Evolutionary conservation across 148 eudicot species (phyloP).

Genomic region (Vaccinium darrowii): DNA sequence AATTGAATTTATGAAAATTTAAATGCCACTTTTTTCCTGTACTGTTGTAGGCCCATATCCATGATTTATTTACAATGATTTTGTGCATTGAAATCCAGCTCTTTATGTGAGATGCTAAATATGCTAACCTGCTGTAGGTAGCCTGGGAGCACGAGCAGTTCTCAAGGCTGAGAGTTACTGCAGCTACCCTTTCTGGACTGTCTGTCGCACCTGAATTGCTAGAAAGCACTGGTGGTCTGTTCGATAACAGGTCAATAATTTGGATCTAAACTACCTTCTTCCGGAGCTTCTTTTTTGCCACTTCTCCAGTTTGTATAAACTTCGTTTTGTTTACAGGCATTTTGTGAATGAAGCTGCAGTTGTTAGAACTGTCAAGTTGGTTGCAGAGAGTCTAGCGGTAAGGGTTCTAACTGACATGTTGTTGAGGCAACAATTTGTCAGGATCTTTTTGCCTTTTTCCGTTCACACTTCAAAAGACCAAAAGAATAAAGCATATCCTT

Average conservation of each 20-base stretch:
- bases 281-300: not conserved
- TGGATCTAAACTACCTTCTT: slow-evolving; percentile 1
- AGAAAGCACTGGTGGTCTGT: slow-evolving; percentile 75
- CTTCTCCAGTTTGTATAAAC: slow-evolving; percentile 14
- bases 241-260: slow-evolving; percentile 69
- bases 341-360: slow-evolving; percentile 65
- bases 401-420: slow-evolving; percentile 19
- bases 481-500: not conserved
- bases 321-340: slow-evolving; percentile 45
- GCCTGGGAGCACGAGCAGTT: slow-evolving; percentile 99
- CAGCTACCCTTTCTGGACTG: slow-evolving; percentile 82
- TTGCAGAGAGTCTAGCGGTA: slow-evolving; percentile 98
- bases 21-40: slow-evolving; percentile 9
- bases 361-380: slow-evolving; percentile 69
- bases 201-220: slow-evolving; percentile 81
- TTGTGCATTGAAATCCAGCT: not conserved
- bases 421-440: not conserved
- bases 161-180: slow-evolving; percentile 93
- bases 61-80: not conserved
- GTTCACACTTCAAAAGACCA: not conserved
- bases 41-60: not conserved
- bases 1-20: not conserved
- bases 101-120: slow-evolving; percentile 35
- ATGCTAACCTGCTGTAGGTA: slow-evolving; percentile 60
- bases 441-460: not conserved